These are phyloP conservation scores for Apiotrichum domesticum DNA, from an alignment of 1,284 basidiomycete genomes.

Conservation along the genomic window DNA sequence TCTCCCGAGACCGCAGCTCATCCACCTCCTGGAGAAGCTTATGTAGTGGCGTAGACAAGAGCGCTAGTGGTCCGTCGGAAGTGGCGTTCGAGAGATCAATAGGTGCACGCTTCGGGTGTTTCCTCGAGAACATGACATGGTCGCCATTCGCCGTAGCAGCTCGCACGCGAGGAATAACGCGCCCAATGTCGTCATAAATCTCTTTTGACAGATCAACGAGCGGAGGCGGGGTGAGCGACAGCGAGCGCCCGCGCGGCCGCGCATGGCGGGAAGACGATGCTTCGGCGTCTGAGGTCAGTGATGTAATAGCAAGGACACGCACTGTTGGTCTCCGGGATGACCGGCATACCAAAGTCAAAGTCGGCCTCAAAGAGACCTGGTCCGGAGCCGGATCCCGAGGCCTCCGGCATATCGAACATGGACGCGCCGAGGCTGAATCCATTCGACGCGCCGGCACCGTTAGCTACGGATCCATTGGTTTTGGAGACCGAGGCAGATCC, in stretches of 20 bases:
- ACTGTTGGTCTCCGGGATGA: neutral
- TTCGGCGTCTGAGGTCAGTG: neutral
- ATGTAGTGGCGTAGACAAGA: slow-evolving; percentile 41
- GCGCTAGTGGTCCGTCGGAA: slow-evolving; percentile 12
- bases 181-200: slow-evolving; percentile 14
- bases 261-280: neutral
- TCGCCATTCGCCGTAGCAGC: slow-evolving; percentile 35
- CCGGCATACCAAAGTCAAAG: slow-evolving; percentile 2
- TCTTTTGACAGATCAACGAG: slow-evolving; percentile 9
- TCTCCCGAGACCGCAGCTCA: slow-evolving; percentile 35
- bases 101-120: slow-evolving; percentile 17
- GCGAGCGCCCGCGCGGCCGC: neutral
- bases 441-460: too few species aligned
- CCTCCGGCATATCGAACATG: neutral
- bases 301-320: neutral
- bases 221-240: slow-evolving; percentile 18
- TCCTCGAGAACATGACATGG: slow-evolving; percentile 27
- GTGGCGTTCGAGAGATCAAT: neutral
- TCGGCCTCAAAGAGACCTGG: slow-evolving; percentile 1
- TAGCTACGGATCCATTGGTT: neutral
- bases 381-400: too few species aligned
- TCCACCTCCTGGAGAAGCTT: slow-evolving; percentile 38
- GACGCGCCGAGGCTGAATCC: neutral
- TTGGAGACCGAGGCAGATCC: too few species aligned
- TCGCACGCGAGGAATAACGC: slow-evolving; percentile 20